Conservation (phyloP, 805 yeast species). For the Pichia scutulata region DNA sequence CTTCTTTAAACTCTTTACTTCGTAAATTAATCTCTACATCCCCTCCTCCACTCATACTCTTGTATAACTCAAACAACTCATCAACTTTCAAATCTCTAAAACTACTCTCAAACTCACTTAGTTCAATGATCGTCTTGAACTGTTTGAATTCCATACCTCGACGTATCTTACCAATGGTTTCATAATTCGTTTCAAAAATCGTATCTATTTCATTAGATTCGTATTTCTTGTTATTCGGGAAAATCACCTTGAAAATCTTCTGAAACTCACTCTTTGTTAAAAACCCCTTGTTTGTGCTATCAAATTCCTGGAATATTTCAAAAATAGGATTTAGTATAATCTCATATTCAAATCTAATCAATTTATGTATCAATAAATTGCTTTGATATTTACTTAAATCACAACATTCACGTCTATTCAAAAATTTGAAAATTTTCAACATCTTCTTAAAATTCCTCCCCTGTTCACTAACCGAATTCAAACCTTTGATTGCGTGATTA, state of each 20-base stretch:
- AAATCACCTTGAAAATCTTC: slow-evolving; percentile 35
- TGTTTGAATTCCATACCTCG: slow-evolving; percentile 23
- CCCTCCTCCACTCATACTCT: no score
- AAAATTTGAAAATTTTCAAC: background rate
- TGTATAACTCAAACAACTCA: background rate
- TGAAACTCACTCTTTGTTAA: slow-evolving; percentile 36
- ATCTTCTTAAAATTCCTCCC: background rate
- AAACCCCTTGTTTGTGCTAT: slow-evolving; percentile 29
- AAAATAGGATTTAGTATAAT: slow-evolving; percentile 16
- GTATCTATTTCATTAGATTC: slow-evolving; percentile 33
- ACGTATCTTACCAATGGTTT: slow-evolving; percentile 12
- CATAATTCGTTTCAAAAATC: slow-evolving; percentile 9
- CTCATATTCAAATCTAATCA: slow-evolving; percentile 7
- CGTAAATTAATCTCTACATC: background rate
- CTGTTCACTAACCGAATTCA: slow-evolving; percentile 5
- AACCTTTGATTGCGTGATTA: background rate
- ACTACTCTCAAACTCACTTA: background rate
- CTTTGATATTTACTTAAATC: background rate
- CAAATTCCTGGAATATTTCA: slow-evolving; percentile 35
- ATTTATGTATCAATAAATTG: slow-evolving; percentile 7
- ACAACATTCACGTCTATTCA: background rate
- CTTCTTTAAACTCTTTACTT: background rate
- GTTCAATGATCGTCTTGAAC: slow-evolving; percentile 20
- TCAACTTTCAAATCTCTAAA: slow-evolving; percentile 11
- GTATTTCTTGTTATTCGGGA: slow-evolving; percentile 28